These are phyloP conservation scores for Jacaranda copaia DNA, from an alignment of 257 asterid genomes.

Conservation along the genomic window DNA sequence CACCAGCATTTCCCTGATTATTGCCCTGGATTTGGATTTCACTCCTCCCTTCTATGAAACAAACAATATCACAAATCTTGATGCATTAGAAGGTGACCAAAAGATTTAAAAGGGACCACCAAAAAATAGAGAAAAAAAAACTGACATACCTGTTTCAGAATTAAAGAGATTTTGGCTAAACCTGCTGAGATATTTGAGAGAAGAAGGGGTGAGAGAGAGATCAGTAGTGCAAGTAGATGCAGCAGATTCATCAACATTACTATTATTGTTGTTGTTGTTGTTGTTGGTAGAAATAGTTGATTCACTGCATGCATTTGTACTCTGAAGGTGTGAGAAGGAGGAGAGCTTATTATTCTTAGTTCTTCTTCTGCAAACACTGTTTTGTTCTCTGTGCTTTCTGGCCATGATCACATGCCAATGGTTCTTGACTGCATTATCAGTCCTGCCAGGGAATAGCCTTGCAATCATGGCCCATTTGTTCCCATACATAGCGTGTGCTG, in stretches of 20 bases:
- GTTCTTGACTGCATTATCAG: conserved; percentile 66
- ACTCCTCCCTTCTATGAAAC: not conserved
- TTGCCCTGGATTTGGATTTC: conserved; percentile 16
- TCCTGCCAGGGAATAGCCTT: conserved; percentile 56
- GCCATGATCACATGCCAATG: conserved; percentile 71
- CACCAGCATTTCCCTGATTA: not conserved
- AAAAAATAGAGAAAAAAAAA: not conserved
- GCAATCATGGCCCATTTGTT: conserved; percentile 66
- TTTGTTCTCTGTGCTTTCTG: conserved; percentile 52
- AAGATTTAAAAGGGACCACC: too few species aligned
- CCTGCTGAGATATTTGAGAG: conserved; percentile 34
- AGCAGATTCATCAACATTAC: conserved; percentile 38
- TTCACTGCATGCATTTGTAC: conserved; percentile 33
- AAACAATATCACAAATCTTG: not conserved
- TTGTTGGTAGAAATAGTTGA: conserved; percentile 26
- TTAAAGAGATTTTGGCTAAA: conserved; percentile 29
- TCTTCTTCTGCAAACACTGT: conserved; percentile 49
- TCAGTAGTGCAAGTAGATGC: conserved; percentile 50
- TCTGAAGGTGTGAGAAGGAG: conserved; percentile 17
- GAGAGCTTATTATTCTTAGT: conserved; percentile 7
- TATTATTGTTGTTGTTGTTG: not conserved
- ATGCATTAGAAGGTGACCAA: too few species aligned
- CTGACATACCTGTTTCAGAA: conserved; percentile 31
- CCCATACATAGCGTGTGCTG: conserved; percentile 55
- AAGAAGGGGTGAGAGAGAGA: conserved; percentile 52